Conservation (phyloP, 495 filamentous ascomycete genomes). For the Aspergillus bridgeri region DNA sequence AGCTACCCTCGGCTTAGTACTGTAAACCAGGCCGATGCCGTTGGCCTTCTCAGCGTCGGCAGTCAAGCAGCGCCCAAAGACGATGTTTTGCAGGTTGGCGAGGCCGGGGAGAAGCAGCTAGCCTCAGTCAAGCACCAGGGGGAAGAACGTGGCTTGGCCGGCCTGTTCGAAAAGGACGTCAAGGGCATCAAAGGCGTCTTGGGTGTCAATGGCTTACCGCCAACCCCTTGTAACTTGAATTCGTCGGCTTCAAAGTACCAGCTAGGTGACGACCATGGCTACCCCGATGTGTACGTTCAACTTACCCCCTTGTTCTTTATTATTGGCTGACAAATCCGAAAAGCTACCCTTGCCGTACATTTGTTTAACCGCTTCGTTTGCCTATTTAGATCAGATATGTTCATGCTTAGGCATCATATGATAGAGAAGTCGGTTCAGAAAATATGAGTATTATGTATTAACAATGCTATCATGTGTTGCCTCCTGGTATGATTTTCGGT, state of each 20-base stretch:
- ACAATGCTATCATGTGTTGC: neutral
- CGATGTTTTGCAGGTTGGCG: slow-evolving; percentile 70
- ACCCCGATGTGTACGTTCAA: slow-evolving; percentile 47
- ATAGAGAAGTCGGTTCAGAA: neutral
- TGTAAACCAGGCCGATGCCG: slow-evolving; percentile 80
- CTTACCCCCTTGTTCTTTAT: neutral
- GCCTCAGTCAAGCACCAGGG: slow-evolving; percentile 77
- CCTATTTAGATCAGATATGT: slow-evolving; percentile 1
- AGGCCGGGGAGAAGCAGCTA: slow-evolving; percentile 77
- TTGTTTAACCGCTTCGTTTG: slow-evolving; percentile 34
- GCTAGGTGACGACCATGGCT: slow-evolving; percentile 44
- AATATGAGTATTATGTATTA: neutral
- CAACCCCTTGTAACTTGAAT: slow-evolving; percentile 67
- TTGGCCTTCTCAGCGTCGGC: slow-evolving; percentile 79
- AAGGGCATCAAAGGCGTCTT: slow-evolving; percentile 64
- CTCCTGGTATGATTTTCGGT: neutral
- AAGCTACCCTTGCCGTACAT: slow-evolving; percentile 55
- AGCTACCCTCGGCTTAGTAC: slow-evolving; percentile 79
- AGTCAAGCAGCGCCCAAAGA: slow-evolving; percentile 77
- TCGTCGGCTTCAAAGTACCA: slow-evolving; percentile 41
- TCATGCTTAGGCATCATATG: neutral
- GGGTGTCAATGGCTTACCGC: slow-evolving; percentile 72
- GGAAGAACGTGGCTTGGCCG: slow-evolving; percentile 63
- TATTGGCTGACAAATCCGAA: slow-evolving; percentile 19
- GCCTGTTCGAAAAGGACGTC: slow-evolving; percentile 67